Evolutionary conservation across 1,284 basidiomycete genomes (phyloP).

Genomic region (Sanghuangporus baumii): DNA sequence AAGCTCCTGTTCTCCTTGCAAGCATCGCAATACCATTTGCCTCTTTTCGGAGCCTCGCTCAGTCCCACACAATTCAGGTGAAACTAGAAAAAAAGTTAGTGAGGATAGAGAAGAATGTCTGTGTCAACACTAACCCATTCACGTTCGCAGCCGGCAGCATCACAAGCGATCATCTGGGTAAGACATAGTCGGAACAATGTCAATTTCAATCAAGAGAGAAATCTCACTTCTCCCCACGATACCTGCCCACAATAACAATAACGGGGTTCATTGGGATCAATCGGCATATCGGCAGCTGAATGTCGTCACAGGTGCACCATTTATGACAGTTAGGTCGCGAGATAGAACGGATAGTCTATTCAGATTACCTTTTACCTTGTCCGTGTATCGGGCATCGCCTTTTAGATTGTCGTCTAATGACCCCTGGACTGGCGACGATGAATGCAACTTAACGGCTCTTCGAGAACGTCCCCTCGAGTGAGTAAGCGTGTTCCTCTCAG

Average conservation of each 20-base stretch:
- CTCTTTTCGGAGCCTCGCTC: slow-evolving; percentile 50
- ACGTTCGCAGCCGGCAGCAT: slow-evolving; percentile 55
- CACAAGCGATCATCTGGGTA: slow-evolving; percentile 78
- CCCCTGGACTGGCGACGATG: not conserved
- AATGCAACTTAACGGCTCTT: not conserved
- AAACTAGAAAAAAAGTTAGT: slow-evolving; percentile 42
- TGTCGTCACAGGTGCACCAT: not conserved
- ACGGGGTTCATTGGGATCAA: slow-evolving; percentile 40
- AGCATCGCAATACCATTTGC: slow-evolving; percentile 69
- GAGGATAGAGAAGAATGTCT: not conserved
- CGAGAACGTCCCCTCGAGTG: not conserved
- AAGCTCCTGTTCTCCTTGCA: slow-evolving; percentile 33
- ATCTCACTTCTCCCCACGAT: slow-evolving; percentile 67
- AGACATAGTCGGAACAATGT: not conserved
- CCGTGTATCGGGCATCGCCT: not conserved
- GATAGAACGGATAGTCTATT: not conserved
- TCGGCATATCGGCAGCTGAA: slow-evolving; percentile 20
- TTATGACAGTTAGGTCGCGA: not conserved
- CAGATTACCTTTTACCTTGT: not conserved
- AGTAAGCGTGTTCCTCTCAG: not conserved
- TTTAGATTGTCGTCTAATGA: not conserved
- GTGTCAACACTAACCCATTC: slow-evolving; percentile 63
- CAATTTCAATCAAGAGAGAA: slow-evolving; percentile 4
- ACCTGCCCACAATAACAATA: slow-evolving; percentile 77
- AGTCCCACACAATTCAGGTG: slow-evolving; percentile 69